phyloP scores from a whole-genome alignment of 352 stramenopile genomes.

The Globisporangium paddicum region DNA sequence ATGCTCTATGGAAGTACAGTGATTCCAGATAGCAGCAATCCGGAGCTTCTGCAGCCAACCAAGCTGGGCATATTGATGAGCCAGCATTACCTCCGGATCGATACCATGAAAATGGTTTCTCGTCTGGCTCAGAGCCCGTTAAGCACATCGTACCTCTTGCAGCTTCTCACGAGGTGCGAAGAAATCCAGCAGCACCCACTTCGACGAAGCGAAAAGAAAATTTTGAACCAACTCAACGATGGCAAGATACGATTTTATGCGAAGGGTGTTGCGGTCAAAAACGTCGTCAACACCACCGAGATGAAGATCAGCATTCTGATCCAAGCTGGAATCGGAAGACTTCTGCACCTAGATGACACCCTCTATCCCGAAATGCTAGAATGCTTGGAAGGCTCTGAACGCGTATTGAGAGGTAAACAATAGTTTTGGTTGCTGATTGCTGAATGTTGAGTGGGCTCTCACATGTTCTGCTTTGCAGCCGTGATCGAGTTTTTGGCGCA shows the following conservation, averaged over 20 bases:
- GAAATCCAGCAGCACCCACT: slow-evolving; percentile 24
- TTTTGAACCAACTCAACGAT: slow-evolving; percentile 24
- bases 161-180: slow-evolving; percentile 18
- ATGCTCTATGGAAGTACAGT: slow-evolving; percentile 28
- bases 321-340: slow-evolving; percentile 25
- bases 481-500: slow-evolving; percentile 16
- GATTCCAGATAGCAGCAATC: slow-evolving; percentile 17
- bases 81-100: slow-evolving; percentile 49
- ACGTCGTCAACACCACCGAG: slow-evolving; percentile 6
- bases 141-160: slow-evolving; percentile 18
- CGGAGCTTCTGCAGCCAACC: slow-evolving; percentile 24
- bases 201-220: slow-evolving; percentile 24
- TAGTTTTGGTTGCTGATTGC: too few species aligned
- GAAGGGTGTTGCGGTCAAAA: slow-evolving; percentile 6
- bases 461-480: slow-evolving; percentile 5
- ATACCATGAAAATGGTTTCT: slow-evolving; percentile 55
- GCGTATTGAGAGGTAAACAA: slow-evolving; percentile 25
- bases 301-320: slow-evolving; percentile 34
- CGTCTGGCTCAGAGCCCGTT: slow-evolving; percentile 2
- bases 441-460: neutral
- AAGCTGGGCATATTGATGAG: slow-evolving; percentile 60
- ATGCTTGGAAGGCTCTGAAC: slow-evolving; percentile 13
- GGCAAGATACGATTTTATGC: slow-evolving; percentile 13
- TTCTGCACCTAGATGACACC: slow-evolving; percentile 4
- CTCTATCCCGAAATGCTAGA: slow-evolving; percentile 18